These are phyloP conservation scores for Ceratocystis colombiana DNA, from an alignment of 2,329 filamentous ascomycete genomes.

Conservation along the genomic window DNA sequence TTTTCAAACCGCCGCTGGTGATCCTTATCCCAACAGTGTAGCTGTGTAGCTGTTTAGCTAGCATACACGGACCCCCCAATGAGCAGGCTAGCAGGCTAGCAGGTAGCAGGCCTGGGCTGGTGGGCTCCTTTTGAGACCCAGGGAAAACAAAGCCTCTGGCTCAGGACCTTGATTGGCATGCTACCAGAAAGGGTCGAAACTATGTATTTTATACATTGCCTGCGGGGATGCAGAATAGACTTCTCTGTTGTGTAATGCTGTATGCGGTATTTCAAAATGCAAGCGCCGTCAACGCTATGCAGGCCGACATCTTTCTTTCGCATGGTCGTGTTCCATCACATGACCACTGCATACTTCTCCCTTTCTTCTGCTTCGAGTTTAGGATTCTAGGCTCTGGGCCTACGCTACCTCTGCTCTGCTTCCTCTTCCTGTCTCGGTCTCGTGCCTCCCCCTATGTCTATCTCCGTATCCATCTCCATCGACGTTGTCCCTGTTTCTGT, in stretches of 20 bases:
- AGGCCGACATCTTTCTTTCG: too few relatives aligned
- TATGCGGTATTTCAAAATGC: not conserved
- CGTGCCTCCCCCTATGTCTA: not conserved
- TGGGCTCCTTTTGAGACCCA: too few relatives aligned
- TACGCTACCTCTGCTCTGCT: not conserved
- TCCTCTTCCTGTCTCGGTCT: not conserved
- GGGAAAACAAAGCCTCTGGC: too few relatives aligned
- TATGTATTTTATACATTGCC: not conserved
- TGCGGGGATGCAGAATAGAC: not conserved
- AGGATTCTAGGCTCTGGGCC: not conserved
- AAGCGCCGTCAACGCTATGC: not conserved
- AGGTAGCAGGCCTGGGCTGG: not conserved
- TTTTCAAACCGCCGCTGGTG: constrained; percentile 1
- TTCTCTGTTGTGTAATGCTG: too few relatives aligned
- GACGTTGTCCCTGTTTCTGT: not conserved
- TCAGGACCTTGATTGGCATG: not conserved
- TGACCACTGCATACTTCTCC: not conserved
- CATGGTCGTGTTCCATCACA: not conserved
- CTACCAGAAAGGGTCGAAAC: not conserved
- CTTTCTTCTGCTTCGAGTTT: not conserved
- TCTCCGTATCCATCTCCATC: not conserved
- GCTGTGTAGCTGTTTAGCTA: not conserved
- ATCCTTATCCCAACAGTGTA: not conserved
- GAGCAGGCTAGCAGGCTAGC: too few relatives aligned
- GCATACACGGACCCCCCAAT: not conserved